Base-by-base conservation (phyloP, 2,329 filamentous ascomycete species). In the Kalmusia sp. region DNA sequence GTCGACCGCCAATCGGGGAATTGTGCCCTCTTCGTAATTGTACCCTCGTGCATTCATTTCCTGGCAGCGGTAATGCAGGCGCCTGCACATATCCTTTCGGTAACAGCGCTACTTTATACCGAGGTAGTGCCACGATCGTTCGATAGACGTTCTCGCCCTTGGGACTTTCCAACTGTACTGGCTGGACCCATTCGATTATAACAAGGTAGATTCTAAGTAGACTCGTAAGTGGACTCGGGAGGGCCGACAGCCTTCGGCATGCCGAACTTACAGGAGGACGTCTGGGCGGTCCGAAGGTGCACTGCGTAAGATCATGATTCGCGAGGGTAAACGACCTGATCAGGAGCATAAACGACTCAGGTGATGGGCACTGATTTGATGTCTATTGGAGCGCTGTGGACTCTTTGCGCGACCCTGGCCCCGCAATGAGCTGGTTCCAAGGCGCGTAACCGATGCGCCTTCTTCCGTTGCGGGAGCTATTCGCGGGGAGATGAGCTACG, bases 161-260 rank as follows among this genome's bases (percentile, higher is more conserved):
- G n/a, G n/a, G 28, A 31, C 28, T n/a, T n/a, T n/a, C n/a, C n/a
- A 33, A 14, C 30, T 33, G 4, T 14, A 9, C 12, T n/a, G 15
- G 12, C 30, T 33, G 30, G 30, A 7, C 15, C 15, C 12, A 33
- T 33, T 33, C 12, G 6, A 30, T 30, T 30, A 33, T n/a, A n/a
- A n/a, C n/a, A 33, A 33, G 11, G 12, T 33, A 6, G 30, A 12
- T 25, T 14, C 3, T 25, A 3, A 22, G 25, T n/a, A 27, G 6
- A 28, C 4, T 28, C n/a, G 15, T 17, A 14, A 25, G 12, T 7
- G 15, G 2, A 15, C 21, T 41, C 48, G 28, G 43, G n/a, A n/a
- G 19, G 9, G 41, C 40, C 31, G 40, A 51, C 38, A 44, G 41
- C 28, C 14, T 14, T 62, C 61, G 63, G 63, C 51, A 62, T 62